Base-by-base conservation (phyloP, 768 basidiomycete species). In the Agrocybe praecox region DNA sequence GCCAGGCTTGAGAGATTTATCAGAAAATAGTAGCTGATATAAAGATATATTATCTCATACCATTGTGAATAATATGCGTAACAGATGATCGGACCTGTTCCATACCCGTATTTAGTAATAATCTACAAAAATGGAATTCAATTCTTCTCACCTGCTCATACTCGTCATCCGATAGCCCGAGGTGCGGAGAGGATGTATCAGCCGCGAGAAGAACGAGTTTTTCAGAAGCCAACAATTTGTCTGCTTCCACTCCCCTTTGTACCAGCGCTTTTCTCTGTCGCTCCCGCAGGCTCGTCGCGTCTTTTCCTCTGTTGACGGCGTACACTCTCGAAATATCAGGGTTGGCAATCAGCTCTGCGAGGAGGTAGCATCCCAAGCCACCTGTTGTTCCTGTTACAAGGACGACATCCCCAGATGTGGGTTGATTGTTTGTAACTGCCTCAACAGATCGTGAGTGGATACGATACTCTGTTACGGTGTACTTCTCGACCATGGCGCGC, bases 1-100 rank as follows among this genome's bases (percentile, higher is more conserved):
- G 72, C 81, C 81, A 81, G n/a, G 79, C 78, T 65, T 12, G 22
- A 23, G 36, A 40, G 14, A 6, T 2, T 15, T 45, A 52, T 2
- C 12, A 21, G 12, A 29, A 10, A 2, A 1, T 3, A 19, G n/a
- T 4, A 40, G n/a, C 14, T 6, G 14, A 10, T 24, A 6, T 44
- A 8, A 10, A 14, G 17, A 22, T 6, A 18, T 24, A 1, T 12
- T 18, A 18, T 40, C n/a, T 6, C 2, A 46, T 29, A 59, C 53
- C 53, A 21, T 59, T 59, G 15, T 59, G 58, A 26, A 59, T 59
- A 11, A 55, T 55, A 32, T 59, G 58, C 12, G 58, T 59, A 24
- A 59, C 46, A 4, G 53, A 59, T 1, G 36, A 22, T 21, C 19
- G 48, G 42, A 59, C 50, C 58, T 59, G 14, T 4, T 5, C 14